Conservation (phyloP, 139 green algal genomes). For the Desmodesmus armatus region DNA sequence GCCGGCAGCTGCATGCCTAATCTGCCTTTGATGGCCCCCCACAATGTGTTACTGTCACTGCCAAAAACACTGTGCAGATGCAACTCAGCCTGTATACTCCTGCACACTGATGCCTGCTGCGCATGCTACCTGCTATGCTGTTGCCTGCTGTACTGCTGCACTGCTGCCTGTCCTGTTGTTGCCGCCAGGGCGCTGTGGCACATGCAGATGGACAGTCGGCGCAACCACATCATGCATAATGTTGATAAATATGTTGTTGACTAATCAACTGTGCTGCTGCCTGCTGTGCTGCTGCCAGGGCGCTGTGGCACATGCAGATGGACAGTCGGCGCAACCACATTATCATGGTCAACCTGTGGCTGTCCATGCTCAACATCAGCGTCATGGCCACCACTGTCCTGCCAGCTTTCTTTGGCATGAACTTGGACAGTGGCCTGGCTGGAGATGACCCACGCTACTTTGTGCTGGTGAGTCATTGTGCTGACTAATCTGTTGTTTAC, state of each 20-base stretch:
- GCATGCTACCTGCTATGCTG: too few relatives aligned
- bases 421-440: conserved; percentile 49
- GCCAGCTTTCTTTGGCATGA: conserved; percentile 64
- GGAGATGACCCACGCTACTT: conserved; percentile 17
- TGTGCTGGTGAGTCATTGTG: conserved; percentile 15
- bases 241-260: background rate
- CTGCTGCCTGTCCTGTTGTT: background rate
- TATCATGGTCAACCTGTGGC: conserved; percentile 65
- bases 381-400: conserved; percentile 51
- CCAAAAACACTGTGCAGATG: too few relatives aligned
- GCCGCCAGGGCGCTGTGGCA: conserved; percentile 21
- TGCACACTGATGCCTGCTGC: too few relatives aligned
- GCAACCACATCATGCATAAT: conserved; percentile 67
- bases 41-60: too few relatives aligned
- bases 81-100: too few relatives aligned
- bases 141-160: background rate
- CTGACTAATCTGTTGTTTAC: too few relatives aligned
- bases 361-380: conserved; percentile 54
- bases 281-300: background rate
- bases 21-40: too few relatives aligned
- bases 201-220: conserved; percentile 54
- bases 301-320: conserved; percentile 47
- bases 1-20: too few relatives aligned
- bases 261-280: background rate
- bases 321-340: conserved; percentile 66